Base-by-base conservation (phyloP, 2,329 filamentous ascomycete species). In the Aureobasidium uvarum region DNA sequence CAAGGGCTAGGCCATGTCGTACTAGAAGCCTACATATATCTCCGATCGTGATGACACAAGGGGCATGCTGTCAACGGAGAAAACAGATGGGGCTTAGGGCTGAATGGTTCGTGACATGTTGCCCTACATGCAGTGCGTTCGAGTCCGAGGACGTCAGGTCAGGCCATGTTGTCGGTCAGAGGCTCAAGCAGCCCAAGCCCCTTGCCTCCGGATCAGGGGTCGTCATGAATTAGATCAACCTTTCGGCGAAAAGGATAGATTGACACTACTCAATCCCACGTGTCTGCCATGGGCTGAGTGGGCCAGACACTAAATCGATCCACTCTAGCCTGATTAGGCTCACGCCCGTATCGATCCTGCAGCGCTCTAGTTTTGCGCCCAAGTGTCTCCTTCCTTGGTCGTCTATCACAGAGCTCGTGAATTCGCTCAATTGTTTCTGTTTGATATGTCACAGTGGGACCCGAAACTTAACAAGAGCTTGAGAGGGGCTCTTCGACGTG, bases 161-260 rank as follows among this genome's bases (percentile, higher is more conserved):
- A 28, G 25, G 7, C 54, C 54, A 46, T 39, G 33, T 60, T 14
- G 43, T 36, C 36, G 41, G 28, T 38, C 56, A 48, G 31, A 31
- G 31, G 20, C 52, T 31, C 8, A 31, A 46, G n/a, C 8, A 60
- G 36, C n/a, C 10, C 41, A 60, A 60, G 56, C 41, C 56, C 43
- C 43, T 7, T 45, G 16, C 39, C 31, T 48, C 31, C 28, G 16
- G n/a, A 38, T 41, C 11, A 60, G 43, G 54, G 55, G 43, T 23
- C 23, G 28, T 36, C 41, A 50, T 20, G 38, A 41, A 62, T 50
- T 50, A 41, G 43, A 39, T 50, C 31, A n/a, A 20, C 20, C 43
- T 23, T 41, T 62, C 45, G 43, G 58, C 36, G 45, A 45, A 62
- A 38, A 39, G 58, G 36, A 50, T 62, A 62, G 43, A 62, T 62